phyloP scores from a whole-genome alignment of 2,329 filamentous ascomycete genomes.

The Metarhizium guizhouense region DNA sequence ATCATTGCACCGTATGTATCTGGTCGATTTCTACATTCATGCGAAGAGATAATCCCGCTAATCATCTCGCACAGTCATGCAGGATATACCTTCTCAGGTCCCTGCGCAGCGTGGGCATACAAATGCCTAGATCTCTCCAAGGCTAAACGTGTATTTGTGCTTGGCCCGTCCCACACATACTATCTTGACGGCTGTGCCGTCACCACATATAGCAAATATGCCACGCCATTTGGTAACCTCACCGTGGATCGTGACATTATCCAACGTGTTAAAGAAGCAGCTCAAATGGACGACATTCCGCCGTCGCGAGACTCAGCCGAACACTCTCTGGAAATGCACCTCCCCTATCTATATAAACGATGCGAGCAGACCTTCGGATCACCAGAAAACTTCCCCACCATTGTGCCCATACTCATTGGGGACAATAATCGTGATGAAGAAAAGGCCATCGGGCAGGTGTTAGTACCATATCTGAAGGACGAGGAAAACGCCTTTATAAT shows the following conservation, averaged over 20 bases:
- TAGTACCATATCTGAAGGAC: conserved; percentile 71
- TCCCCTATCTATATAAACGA: conserved; percentile 85
- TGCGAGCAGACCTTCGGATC: conserved; percentile 42
- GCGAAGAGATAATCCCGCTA: neutral
- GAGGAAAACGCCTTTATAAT: conserved; percentile 74
- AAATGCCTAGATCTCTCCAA: conserved; percentile 74
- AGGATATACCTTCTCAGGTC: conserved; percentile 85
- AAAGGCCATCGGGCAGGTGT: conserved; percentile 55
- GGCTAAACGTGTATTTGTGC: conserved; percentile 80
- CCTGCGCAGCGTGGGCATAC: conserved; percentile 91
- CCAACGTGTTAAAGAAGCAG: conserved; percentile 33
- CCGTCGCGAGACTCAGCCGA: conserved; percentile 63
- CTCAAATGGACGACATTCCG: conserved; percentile 46
- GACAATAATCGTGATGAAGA: conserved; percentile 58
- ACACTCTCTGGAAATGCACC: conserved; percentile 94
- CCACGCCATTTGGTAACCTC: conserved; percentile 66
- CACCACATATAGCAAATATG: conserved; percentile 61
- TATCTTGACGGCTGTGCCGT: conserved; percentile 71
- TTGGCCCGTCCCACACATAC: conserved; percentile 87
- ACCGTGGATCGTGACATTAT: conserved; percentile 52
- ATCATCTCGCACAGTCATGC: conserved; percentile 58
- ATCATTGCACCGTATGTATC: conserved; percentile 86
- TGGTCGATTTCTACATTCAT: neutral
- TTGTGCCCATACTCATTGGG: conserved; percentile 83
- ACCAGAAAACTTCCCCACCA: conserved; percentile 52